phyloP scores from a whole-genome alignment of 2,329 filamentous ascomycete genomes.

The Ilyonectria destructans region DNA sequence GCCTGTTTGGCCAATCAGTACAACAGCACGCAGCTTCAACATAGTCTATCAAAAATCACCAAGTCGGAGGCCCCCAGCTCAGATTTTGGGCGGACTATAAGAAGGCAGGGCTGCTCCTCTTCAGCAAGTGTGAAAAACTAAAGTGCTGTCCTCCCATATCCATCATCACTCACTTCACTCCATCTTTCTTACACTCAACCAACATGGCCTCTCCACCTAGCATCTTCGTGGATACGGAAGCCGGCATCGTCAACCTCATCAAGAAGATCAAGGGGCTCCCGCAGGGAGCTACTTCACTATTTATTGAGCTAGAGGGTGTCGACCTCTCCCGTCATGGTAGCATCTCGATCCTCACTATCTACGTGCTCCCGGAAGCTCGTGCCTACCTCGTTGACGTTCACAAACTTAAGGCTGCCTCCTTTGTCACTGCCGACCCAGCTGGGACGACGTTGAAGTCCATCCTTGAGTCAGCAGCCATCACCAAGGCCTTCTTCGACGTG shows the following conservation, averaged over 20 bases:
- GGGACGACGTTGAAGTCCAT: conserved; percentile 20
- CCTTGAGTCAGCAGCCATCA: conserved; percentile 12
- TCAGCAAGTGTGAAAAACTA: neutral
- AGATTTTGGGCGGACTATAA: neutral
- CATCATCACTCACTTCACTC: neutral
- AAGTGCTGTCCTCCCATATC: neutral
- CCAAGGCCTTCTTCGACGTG: conserved; percentile 73
- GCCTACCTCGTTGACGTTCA: conserved; percentile 30
- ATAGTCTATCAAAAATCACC: neutral
- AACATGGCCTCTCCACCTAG: neutral
- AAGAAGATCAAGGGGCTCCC: conserved; percentile 12
- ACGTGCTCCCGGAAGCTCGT: neutral
- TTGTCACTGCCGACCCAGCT: neutral
- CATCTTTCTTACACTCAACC: neutral
- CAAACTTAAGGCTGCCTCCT: conserved; percentile 1
- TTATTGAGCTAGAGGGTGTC: conserved; percentile 26
- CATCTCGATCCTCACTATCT: conserved; percentile 25
- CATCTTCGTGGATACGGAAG: neutral
- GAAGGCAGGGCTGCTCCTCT: neutral
- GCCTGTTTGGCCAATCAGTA: neutral
- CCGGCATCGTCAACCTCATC: conserved; percentile 2
- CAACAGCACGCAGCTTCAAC: neutral
- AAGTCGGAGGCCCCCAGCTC: neutral
- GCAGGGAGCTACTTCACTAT: neutral
- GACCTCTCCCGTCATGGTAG: conserved; percentile 19